Percentiles rank a stretch among this genome's conserved stretches.
Conservation (phyloP, 805 yeast species). For the Teunomyces lycoperdinae region DNA sequence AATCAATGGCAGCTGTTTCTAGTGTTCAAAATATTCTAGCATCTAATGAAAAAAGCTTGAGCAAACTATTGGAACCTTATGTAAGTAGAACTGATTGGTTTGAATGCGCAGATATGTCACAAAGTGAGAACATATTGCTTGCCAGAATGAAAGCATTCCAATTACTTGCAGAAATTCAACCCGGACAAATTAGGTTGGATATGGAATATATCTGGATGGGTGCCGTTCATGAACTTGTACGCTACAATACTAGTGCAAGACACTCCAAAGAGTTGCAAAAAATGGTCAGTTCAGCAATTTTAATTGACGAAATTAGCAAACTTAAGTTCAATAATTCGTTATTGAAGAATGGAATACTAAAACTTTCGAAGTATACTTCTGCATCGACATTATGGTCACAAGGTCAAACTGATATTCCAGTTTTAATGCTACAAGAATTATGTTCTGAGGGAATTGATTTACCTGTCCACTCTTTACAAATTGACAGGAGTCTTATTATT, state of each 20-base stretch:
- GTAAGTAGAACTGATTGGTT: conserved; percentile 35
- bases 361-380: conserved; percentile 41
- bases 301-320: conserved; percentile 38
- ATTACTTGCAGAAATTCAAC: conserved; percentile 15
- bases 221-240: conserved; percentile 35
- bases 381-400: conserved; percentile 68
- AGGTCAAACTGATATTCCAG: conserved; percentile 55
- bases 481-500: conserved; percentile 24
- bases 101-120: conserved; percentile 26
- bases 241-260: conserved; percentile 44
- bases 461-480: conserved; percentile 14
- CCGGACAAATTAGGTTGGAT: neutral
- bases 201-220: conserved; percentile 16
- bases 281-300: conserved; percentile 47
- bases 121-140: conserved; percentile 43
- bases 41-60: conserved; percentile 7
- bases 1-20: conserved; percentile 27
- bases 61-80: conserved; percentile 10
- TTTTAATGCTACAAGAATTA: conserved; percentile 45
- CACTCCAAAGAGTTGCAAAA: conserved; percentile 41
- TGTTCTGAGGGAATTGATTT: conserved; percentile 8
- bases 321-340: conserved; percentile 9
- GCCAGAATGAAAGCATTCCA: conserved; percentile 41
- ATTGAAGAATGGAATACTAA: conserved; percentile 7
- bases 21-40: conserved; percentile 17